Percentiles rank a stretch among this genome's conserved stretches.
These are phyloP conservation scores for Dichomitus squalens DNA, from an alignment of 1,284 basidiomycete species.

Conservation along the genomic window DNA sequence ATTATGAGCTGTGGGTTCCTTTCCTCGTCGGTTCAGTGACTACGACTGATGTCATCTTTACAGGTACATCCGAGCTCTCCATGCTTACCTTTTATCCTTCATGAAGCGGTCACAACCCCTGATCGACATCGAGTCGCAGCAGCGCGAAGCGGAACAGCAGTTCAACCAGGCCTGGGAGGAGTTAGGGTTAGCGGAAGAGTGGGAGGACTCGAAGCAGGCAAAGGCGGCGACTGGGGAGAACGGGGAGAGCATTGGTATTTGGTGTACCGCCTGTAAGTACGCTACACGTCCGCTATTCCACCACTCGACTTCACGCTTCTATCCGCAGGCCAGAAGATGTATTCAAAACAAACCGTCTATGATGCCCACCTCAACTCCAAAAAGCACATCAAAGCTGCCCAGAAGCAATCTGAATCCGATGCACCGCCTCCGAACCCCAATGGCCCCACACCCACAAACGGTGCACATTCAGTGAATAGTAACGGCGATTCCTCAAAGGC, in stretches of 20 bases:
- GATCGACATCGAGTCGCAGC: constrained; percentile 75
- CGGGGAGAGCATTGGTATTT: constrained; percentile 66
- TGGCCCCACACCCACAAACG: constrained; percentile 44
- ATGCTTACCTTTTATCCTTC: constrained; percentile 87
- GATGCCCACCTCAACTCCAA: constrained; percentile 95
- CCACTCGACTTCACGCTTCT: background rate
- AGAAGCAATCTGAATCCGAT: constrained; percentile 62
- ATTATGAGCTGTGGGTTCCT: constrained; percentile 74
- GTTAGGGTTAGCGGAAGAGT: constrained; percentile 70
- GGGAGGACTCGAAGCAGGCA: constrained; percentile 60
- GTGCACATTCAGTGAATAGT: constrained; percentile 15
- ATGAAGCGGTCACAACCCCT: constrained; percentile 87
- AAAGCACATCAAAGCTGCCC: constrained; percentile 90
- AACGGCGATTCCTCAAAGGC: constrained; percentile 35
- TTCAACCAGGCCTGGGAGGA: constrained; percentile 87
- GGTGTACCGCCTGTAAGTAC: constrained; percentile 92
- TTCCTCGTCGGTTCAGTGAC: background rate
- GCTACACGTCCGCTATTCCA: background rate
- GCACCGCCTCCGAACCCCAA: constrained; percentile 63
- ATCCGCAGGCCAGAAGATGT: constrained; percentile 82
- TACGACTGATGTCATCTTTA: background rate
- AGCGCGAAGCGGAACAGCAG: constrained; percentile 63
- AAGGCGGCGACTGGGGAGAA: constrained; percentile 45
- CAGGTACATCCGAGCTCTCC: constrained; percentile 83
- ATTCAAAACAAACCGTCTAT: constrained; percentile 97